Evolutionary conservation across 345 rosid species (phyloP), one percentile per base, ranked within the genome.

Genomic region (Hibiscus trionum): DNA sequence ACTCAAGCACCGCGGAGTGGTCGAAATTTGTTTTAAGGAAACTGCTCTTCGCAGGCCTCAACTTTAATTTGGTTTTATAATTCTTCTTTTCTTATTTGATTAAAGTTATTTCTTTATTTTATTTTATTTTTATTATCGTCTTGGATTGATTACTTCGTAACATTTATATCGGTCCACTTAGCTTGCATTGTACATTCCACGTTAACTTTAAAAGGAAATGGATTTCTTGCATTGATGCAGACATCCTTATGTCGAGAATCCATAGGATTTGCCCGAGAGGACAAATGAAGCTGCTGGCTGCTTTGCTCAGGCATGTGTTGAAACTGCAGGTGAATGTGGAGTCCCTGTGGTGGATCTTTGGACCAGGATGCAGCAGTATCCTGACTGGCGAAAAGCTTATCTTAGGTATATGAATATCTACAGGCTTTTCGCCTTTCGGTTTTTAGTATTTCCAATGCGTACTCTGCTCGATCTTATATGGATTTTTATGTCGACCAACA

Each of bases 271-370:
- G 73, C 87, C 96, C 7, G 98, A 94, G 81, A 90, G 97, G 72
- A 91, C 97, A 0, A 91, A 94, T 61, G 96, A 91, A 79, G 91
- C 85, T n/a, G 97, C 96, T 3, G 88, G 91, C 27, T 77, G 75
- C 9, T 94, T 87, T 67, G 95, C 96, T 9, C 78, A 84, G 78
- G 88, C 88, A 1, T 91, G 98, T 50, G 27, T 84, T 52, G 76
- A 69, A 3, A 83, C 85, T 19, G 95, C 95, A 15, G 69, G 57
- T 7, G 91, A 91, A 76, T 79, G 85, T 15, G 88, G 85, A 29
- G 49, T 88, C 42, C 81, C 86, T 3, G 84, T 71, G 61, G 24
- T 90, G 1, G 90, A 91, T 77, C 87, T 91, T 70, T 94, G 98
- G 96, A 81, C 88, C 69, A 88, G 79, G 83, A 88, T 94, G 88